A percentile compares a stretch with the other conserved stretches of the same genome.
Conservation (phyloP, 495 filamentous ascomycete genomes). For the Lichina pygmaea region DNA sequence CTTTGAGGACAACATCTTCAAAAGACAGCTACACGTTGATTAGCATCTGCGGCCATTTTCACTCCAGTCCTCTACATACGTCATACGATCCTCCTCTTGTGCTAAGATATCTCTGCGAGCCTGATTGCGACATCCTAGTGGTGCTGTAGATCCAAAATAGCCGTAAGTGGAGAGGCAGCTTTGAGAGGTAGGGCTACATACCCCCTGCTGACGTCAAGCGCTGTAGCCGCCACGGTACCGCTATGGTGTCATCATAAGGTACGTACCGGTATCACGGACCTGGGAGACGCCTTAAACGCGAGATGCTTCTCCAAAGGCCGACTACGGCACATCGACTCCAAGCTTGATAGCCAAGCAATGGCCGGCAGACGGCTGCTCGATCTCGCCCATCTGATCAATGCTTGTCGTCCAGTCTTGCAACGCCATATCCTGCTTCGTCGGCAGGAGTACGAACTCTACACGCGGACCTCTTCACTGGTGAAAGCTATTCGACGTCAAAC, state of each 20-base stretch:
- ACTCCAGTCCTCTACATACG: constrained; percentile 17
- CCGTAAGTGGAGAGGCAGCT: no score
- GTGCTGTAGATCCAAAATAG: neutral
- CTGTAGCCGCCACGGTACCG: no score
- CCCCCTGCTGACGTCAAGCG: no score
- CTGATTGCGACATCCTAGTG: constrained; percentile 16
- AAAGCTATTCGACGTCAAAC: constrained; percentile 36
- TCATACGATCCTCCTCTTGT: constrained; percentile 58
- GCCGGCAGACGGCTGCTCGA: constrained; percentile 50
- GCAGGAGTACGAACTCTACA: constrained; percentile 55
- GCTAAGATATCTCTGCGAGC: constrained; percentile 56
- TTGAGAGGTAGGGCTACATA: no score
- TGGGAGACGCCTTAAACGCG: no score
- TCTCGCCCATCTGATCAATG: constrained; percentile 49
- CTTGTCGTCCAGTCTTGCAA: constrained; percentile 44
- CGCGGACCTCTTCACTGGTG: constrained; percentile 45
- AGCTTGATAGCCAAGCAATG: constrained; percentile 16
- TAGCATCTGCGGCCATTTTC: neutral
- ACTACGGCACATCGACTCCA: neutral
- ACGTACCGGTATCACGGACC: no score
- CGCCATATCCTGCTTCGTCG: constrained; percentile 58
- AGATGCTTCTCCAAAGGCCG: no score
- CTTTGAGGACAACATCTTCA: constrained; percentile 74
- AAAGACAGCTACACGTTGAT: constrained; percentile 43
- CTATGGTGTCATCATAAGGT: no score